Conservation (phyloP, 2,329 filamentous ascomycete species). For the Paecilomyces formosus region DNA sequence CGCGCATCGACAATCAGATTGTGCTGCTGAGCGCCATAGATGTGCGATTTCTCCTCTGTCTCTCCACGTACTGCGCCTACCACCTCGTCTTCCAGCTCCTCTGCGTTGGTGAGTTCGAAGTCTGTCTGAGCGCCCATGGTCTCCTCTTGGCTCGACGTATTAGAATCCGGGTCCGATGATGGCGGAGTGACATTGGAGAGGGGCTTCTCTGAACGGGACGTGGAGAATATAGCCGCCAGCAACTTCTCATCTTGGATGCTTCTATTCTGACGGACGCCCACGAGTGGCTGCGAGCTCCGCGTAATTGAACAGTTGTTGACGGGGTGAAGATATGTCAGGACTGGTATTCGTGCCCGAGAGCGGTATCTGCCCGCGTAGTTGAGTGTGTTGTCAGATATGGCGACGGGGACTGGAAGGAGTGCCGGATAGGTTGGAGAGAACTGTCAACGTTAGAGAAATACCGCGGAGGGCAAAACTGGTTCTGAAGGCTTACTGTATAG, state of each 20-base stretch:
- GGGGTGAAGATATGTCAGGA: conserved; percentile 87
- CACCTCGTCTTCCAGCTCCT: conserved; percentile 62
- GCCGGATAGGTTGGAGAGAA: conserved; percentile 93
- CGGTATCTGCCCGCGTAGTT: conserved; percentile 89
- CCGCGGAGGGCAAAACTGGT: conserved; percentile 1
- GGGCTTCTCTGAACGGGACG: conserved; percentile 46
- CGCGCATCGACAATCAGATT: conserved; percentile 96
- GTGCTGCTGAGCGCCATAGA: conserved; percentile 87
- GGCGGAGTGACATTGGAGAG: conserved; percentile 32
- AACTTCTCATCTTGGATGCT: conserved; percentile 95
- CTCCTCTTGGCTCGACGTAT: conserved; percentile 46
- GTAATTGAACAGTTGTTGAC: conserved; percentile 97
- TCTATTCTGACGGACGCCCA: conserved; percentile 77
- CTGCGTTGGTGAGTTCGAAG: conserved; percentile 52
- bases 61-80: conserved; percentile 50
- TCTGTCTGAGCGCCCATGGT: conserved; percentile 33
- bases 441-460: conserved; percentile 23
- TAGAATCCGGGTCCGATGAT: conserved; percentile 35
- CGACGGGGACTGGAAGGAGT: conserved; percentile 73
- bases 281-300: conserved; percentile 82
- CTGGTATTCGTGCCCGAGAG: conserved; percentile 80
- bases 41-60: conserved; percentile 53
- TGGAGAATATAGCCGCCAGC: conserved; percentile 84
- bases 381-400: conserved; percentile 92
- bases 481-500: conserved; percentile 51